Conservation (phyloP, 805 yeast species). For the Metschnikowia matae region DNA sequence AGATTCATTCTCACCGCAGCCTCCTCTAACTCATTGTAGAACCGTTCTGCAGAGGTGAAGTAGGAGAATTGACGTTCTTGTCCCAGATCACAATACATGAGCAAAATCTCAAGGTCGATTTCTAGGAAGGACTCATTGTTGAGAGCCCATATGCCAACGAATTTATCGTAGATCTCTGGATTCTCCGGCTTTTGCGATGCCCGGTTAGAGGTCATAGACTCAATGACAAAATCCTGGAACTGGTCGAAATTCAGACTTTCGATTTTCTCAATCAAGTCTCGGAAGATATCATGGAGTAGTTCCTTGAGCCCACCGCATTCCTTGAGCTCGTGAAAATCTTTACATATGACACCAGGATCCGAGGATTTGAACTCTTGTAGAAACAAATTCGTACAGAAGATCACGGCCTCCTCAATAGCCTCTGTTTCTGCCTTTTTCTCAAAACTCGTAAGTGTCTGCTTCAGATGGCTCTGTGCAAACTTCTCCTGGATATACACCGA, state of each 20-base stretch:
- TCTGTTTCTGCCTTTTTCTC: not conserved
- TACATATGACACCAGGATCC: slow-evolving; percentile 10
- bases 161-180: slow-evolving; percentile 8
- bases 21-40: slow-evolving; percentile 8
- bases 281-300: slow-evolving; percentile 4
- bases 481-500: slow-evolving; percentile 1
- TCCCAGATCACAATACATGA: slow-evolving; percentile 3
- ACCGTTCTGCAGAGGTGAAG: slow-evolving; percentile 1
- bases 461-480: not conserved
- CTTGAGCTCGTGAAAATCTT: slow-evolving; percentile 5
- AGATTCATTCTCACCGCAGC: slow-evolving; percentile 14
- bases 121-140: slow-evolving; percentile 9
- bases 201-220: slow-evolving; percentile 4
- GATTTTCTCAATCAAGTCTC: slow-evolving; percentile 14
- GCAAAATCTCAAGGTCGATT: slow-evolving; percentile 8
- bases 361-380: slow-evolving; percentile 14
- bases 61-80: slow-evolving; percentile 9
- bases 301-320: slow-evolving; percentile 8
- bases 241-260: slow-evolving; percentile 13
- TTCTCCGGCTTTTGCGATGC: not conserved
- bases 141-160: slow-evolving; percentile 11
- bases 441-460: not conserved
- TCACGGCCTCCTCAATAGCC: slow-evolving; percentile 7
- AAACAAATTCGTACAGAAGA: slow-evolving; percentile 14
- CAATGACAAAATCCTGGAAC: slow-evolving; percentile 14